phyloP scores from a whole-genome alignment of 257 asterid species.

The Solanum clarkiae region DNA sequence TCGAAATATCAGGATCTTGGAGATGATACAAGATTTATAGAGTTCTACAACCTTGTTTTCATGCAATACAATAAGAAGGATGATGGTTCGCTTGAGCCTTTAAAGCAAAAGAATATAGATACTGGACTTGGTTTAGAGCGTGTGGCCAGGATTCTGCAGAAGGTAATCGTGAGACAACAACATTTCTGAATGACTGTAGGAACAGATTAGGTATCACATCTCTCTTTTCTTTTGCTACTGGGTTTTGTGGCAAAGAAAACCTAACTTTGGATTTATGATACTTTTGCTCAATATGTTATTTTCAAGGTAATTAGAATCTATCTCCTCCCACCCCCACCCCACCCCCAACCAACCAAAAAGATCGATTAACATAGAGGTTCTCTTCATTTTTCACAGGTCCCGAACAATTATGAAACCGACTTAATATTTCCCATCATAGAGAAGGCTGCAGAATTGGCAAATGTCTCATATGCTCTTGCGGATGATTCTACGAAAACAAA shows the following conservation, averaged over 20 bases:
- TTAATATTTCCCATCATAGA: conserved; percentile 75
- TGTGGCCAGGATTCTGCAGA: conserved; percentile 88
- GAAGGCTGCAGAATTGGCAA: conserved; percentile 76
- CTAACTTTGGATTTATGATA: background rate
- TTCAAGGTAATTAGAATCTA: background rate
- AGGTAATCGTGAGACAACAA: conserved; percentile 20
- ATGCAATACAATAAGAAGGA: conserved; percentile 89
- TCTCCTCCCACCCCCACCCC: background rate
- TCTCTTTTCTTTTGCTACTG: background rate
- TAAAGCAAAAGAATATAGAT: conserved; percentile 89
- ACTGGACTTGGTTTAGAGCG: conserved; percentile 98
- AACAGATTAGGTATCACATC: background rate
- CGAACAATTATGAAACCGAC: conserved; percentile 89
- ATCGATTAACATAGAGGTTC: background rate
- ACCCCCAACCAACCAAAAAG: background rate
- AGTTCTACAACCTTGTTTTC: conserved; percentile 93
- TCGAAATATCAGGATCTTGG: conserved; percentile 66
- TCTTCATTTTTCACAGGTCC: conserved; percentile 48
- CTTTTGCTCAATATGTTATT: background rate
- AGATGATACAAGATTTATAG: conserved; percentile 91
- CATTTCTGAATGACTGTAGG: background rate
- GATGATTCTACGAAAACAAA: conserved; percentile 56
- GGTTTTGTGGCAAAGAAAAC: background rate
- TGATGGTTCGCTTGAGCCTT: conserved; percentile 94
- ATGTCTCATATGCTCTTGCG: conserved; percentile 45